Percentiles rank a stretch among this genome's conserved stretches.
These are phyloP conservation scores for Tulasnella sp. DNA, from an alignment of 768 basidiomycete species.

Conservation along the genomic window DNA sequence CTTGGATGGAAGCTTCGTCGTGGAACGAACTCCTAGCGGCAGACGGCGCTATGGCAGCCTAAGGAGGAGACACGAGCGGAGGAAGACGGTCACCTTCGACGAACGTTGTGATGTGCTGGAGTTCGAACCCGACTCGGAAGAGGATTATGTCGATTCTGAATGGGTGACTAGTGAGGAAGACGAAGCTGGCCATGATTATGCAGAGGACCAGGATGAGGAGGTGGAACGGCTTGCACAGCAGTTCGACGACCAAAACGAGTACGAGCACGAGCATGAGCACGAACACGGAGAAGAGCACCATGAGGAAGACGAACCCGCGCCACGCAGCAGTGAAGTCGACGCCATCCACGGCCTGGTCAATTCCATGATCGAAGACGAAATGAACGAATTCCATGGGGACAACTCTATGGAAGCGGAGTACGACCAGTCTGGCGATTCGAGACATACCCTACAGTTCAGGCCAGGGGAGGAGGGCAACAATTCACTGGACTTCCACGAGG, in stretches of 20 bases:
- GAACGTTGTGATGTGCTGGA: conserved; percentile 82
- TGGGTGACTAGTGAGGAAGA: conserved; percentile 41
- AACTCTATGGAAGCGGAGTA: conserved; percentile 9
- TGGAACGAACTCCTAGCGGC: conserved; percentile 30
- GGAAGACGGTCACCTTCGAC: conserved; percentile 81
- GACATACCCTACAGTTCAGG: background rate
- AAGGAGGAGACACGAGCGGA: conserved; percentile 48
- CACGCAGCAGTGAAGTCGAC: conserved; percentile 4
- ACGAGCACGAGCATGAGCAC: conserved; percentile 4
- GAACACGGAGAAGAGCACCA: conserved; percentile 38
- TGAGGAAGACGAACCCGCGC: conserved; percentile 29
- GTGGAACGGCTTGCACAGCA: conserved; percentile 5
- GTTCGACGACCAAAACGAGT: background rate
- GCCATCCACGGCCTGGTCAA: conserved; percentile 32
- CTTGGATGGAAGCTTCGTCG: background rate
- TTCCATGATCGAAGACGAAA: conserved; percentile 38
- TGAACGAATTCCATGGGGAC: conserved; percentile 16
- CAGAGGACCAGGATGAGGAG: conserved; percentile 23
- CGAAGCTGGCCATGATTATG: background rate
- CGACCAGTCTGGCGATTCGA: conserved; percentile 23
- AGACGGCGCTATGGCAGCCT: conserved; percentile 17
- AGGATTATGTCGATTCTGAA: conserved; percentile 21
- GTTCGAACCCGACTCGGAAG: conserved; percentile 60
- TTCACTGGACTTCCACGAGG: conserved; percentile 45
- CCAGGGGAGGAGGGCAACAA: conserved; percentile 42